These are phyloP conservation scores for Rhizoctonia solani DNA, from an alignment of 1,284 basidiomycete genomes.

Conservation along the genomic window DNA sequence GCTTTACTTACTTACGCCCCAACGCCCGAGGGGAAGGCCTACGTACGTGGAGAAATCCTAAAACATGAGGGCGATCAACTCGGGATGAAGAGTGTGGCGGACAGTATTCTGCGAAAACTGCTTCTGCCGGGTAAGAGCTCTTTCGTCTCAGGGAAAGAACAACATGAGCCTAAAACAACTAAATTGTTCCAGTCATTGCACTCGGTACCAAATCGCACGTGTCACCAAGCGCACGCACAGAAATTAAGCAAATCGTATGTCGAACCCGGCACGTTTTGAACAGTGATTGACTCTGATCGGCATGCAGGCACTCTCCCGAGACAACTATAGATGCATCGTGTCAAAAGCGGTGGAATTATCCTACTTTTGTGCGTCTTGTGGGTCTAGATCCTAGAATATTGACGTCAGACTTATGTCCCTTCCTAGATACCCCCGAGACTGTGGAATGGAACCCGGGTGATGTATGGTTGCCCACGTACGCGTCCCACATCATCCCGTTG, in stretches of 20 bases:
- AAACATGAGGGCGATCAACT: slow-evolving; percentile 15
- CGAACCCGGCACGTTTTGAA: not conserved
- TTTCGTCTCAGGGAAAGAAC: not conserved
- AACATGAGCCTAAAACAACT: not conserved
- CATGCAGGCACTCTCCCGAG: slow-evolving; percentile 9
- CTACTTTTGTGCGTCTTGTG: slow-evolving; percentile 20
- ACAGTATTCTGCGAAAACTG: slow-evolving; percentile 20
- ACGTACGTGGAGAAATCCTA: slow-evolving; percentile 20
- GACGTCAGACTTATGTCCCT: not conserved
- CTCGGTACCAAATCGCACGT: slow-evolving; percentile 27
- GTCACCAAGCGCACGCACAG: slow-evolving; percentile 18
- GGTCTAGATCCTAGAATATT: not conserved
- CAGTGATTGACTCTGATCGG: no score
- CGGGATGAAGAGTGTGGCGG: slow-evolving; percentile 21
- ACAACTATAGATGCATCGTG: slow-evolving; percentile 28
- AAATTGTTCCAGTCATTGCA: slow-evolving; percentile 4
- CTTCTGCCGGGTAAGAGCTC: slow-evolving; percentile 14
- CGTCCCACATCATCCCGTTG: slow-evolving; percentile 21
- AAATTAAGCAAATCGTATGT: slow-evolving; percentile 30
- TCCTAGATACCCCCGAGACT: slow-evolving; percentile 24
- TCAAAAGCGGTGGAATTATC: slow-evolving; percentile 17
- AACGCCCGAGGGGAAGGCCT: slow-evolving; percentile 24
- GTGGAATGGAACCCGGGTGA: slow-evolving; percentile 32
- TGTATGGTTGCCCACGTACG: slow-evolving; percentile 26
- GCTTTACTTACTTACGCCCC: slow-evolving; percentile 18